Percentiles rank a stretch among this genome's conserved stretches.
phyloP scores from a whole-genome alignment of 2,329 filamentous ascomycete species.

The Aspergillus versicolor region DNA sequence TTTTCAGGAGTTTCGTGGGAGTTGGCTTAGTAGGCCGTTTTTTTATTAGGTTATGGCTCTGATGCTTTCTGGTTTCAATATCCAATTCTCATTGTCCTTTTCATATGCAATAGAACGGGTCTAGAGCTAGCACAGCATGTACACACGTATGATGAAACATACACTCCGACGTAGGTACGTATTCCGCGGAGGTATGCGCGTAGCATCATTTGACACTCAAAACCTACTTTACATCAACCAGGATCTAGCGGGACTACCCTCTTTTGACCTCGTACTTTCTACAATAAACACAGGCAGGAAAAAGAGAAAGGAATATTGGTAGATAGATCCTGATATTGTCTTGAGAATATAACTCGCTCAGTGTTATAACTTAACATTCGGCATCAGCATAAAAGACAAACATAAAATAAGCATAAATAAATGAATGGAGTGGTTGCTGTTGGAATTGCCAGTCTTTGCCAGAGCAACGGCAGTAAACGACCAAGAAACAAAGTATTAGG shows the following conservation, averaged over 20 bases:
- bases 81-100: not conserved
- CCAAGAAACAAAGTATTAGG: conserved; percentile 8
- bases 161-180: too few relatives aligned
- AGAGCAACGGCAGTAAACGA: not conserved
- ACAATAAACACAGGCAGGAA: not conserved
- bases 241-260: too few relatives aligned
- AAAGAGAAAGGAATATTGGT: not conserved
- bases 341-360: conserved; percentile 1
- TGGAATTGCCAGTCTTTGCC: not conserved
- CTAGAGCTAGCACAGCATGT: not conserved
- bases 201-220: not conserved
- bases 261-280: not conserved
- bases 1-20: conserved; percentile 18
- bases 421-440: not conserved
- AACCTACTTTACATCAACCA: not conserved
- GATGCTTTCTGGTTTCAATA: not conserved
- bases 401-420: not conserved
- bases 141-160: too few relatives aligned
- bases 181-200: not conserved
- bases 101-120: not conserved
- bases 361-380: conserved; percentile 6
- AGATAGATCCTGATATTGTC: not conserved
- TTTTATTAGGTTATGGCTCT: conserved; percentile 6
- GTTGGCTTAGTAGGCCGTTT: not conserved
- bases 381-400: conserved; percentile 2